Conservation (phyloP, 495 filamentous ascomycete species). For the Xylaria acuta region DNA sequence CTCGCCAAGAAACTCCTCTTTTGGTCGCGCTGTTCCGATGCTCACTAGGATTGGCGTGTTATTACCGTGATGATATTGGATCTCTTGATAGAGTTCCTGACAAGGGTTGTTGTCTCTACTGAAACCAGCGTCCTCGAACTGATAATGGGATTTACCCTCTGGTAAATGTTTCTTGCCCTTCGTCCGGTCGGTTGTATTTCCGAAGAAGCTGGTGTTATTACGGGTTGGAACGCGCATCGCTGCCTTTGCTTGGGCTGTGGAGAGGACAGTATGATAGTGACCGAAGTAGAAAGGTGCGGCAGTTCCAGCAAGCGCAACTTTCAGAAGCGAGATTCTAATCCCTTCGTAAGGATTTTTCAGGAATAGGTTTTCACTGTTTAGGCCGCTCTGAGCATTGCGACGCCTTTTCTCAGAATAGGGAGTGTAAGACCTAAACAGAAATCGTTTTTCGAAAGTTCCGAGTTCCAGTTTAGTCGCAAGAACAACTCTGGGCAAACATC, state of each 20-base stretch:
- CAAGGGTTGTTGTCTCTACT: slow-evolving; percentile 42
- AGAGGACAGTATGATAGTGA: slow-evolving; percentile 3
- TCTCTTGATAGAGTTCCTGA: slow-evolving; percentile 34
- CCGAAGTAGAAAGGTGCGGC: slow-evolving; percentile 15
- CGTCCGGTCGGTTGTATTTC: background rate
- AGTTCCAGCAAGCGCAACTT: slow-evolving; percentile 7
- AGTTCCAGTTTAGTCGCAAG: background rate
- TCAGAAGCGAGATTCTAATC: slow-evolving; percentile 4
- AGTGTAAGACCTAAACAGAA: slow-evolving; percentile 10
- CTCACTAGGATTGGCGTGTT: slow-evolving; percentile 33
- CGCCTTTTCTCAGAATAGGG: background rate
- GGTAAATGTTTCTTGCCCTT: background rate
- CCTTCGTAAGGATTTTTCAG: background rate
- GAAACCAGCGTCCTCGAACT: slow-evolving; percentile 1
- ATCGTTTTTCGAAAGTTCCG: no score
- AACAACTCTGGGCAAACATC: background rate
- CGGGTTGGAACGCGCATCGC: background rate
- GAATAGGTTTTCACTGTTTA: background rate
- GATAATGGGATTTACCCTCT: background rate
- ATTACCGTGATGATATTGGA: slow-evolving; percentile 31
- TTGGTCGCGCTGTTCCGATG: slow-evolving; percentile 38
- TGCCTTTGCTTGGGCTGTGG: slow-evolving; percentile 1
- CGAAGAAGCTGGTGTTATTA: background rate
- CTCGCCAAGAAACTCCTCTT: slow-evolving; percentile 1
- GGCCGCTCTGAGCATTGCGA: background rate